Evolutionary conservation across 768 basidiomycete species (phyloP), one percentile per base, ranked within the genome.

Genomic region (Lentinula boryana): DNA sequence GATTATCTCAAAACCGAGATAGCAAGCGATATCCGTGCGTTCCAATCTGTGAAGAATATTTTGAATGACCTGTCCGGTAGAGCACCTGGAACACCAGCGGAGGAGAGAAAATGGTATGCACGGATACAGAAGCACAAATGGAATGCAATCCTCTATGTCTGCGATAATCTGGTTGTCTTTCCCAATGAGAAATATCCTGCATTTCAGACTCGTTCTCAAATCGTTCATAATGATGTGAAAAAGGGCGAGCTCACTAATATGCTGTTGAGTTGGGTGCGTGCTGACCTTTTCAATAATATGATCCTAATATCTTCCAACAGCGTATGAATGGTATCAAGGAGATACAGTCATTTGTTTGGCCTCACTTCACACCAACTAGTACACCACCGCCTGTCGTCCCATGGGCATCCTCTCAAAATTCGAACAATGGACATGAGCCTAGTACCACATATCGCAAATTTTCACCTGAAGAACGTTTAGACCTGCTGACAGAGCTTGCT

Each of bases 151-250:
- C n/a, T 32, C 16, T 57, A 57, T 18, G 35, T 57, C 16, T 57
- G 56, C 21, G 32, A 57, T 57, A 38, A 57, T 32, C 56, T 57
- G 7, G 40, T 40, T 32, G 56, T 57, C 7, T 57, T 57, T 13
- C 56, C 56, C 10, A 49, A 31, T n/a, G 5, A n/a, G 23, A 10
- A 23, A 15, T n/a, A 31, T n/a, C 21, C 16, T 27, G 9, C 16
- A n/a, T 10, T 54, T 32, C 23, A 54, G n/a, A 35, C 21, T 5
- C 10, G 33, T 10, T 10, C n/a, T 9, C 16, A 32, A n/a, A n/a
- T 33, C n/a, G 23, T 10, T 35, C 21, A 36, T 12, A 56, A 12
- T 6, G 21, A 56, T n/a, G 31, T 36, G 5, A 33, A 23, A 10
- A 56, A 35, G 12, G 21, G 31, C 5, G 12, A 13, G 5, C 31